phyloP scores from a whole-genome alignment of 2,329 filamentous ascomycete genomes.

The Nectriaceae sp. region DNA sequence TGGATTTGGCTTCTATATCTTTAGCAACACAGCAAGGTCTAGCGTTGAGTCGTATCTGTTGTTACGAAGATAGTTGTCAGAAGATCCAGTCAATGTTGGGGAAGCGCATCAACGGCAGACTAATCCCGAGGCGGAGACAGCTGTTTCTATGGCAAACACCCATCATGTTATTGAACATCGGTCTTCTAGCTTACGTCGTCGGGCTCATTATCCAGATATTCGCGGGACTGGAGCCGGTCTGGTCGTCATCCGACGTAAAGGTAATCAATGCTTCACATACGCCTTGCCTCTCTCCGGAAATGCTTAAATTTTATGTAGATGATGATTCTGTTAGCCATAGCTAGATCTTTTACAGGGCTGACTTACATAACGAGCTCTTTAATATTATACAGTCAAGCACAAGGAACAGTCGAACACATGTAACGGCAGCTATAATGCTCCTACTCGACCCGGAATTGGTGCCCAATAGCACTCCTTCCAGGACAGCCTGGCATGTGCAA shows the following conservation, averaged over 20 bases:
- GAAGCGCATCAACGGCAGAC: background rate
- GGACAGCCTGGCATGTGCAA: too few species aligned
- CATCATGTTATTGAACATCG: background rate
- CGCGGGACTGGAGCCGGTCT: background rate
- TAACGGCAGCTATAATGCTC: too few species aligned
- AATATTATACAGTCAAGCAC: too few species aligned
- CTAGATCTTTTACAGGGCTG: background rate
- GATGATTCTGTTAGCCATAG: background rate
- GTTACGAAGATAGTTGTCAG: background rate
- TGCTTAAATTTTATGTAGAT: background rate
- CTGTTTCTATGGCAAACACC: background rate
- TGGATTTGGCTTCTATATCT: background rate
- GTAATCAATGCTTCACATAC: background rate
- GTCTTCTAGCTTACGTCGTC: background rate
- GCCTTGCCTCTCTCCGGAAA: background rate
- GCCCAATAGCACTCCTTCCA: too few species aligned
- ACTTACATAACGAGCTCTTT: background rate
- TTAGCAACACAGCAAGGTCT: background rate
- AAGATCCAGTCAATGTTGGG: background rate
- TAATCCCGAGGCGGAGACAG: background rate
- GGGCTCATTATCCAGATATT: background rate
- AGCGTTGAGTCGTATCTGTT: background rate
- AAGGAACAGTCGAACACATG: too few species aligned
- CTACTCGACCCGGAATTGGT: too few species aligned
- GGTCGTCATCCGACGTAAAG: background rate